Evolutionary conservation across 768 basidiomycete species (phyloP).

Genomic region (Phylloporus arenicola): DNA sequence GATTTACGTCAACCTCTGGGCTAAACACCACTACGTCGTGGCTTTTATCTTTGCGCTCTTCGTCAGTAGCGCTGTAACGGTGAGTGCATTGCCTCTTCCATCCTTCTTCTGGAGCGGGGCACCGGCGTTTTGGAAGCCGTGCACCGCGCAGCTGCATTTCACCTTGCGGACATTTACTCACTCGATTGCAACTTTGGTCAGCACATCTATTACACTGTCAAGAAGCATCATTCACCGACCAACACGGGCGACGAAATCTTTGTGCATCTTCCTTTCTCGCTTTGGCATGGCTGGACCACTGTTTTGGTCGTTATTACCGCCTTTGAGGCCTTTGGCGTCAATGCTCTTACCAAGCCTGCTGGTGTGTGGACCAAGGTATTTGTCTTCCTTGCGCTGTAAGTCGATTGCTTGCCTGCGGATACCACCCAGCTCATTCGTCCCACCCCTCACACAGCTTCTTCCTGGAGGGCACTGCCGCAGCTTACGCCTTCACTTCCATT

Average conservation of each 20-base stretch:
- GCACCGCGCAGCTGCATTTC: neutral
- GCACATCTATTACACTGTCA: conserved; percentile 94
- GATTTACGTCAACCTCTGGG: conserved; percentile 86
- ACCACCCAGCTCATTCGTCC: conserved; percentile 3
- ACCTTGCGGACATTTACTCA: conserved; percentile 11
- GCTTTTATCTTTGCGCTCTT: conserved; percentile 88
- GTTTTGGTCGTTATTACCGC: conserved; percentile 76
- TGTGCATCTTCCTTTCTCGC: conserved; percentile 92
- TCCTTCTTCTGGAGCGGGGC: conserved; percentile 11
- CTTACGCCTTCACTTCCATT: conserved; percentile 85
- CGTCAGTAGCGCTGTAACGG: conserved; percentile 68
- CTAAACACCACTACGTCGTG: conserved; percentile 63
- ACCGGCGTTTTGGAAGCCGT: conserved; percentile 1
- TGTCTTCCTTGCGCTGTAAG: conserved; percentile 86
- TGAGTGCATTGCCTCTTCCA: conserved; percentile 19
- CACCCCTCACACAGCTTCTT: conserved; percentile 55
- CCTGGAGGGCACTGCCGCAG: conserved; percentile 87
- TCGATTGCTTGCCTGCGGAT: conserved; percentile 1
- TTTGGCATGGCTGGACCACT: conserved; percentile 92
- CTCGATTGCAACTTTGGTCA: conserved; percentile 20
- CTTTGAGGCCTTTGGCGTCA: conserved; percentile 85
- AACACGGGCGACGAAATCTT: conserved; percentile 75
- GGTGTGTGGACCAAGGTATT: conserved; percentile 93
- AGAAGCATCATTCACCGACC: conserved; percentile 73
- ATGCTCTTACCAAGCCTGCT: conserved; percentile 56